Evolutionary conservation across 768 basidiomycete species (phyloP).

Genomic region (Trametes gibbosa): DNA sequence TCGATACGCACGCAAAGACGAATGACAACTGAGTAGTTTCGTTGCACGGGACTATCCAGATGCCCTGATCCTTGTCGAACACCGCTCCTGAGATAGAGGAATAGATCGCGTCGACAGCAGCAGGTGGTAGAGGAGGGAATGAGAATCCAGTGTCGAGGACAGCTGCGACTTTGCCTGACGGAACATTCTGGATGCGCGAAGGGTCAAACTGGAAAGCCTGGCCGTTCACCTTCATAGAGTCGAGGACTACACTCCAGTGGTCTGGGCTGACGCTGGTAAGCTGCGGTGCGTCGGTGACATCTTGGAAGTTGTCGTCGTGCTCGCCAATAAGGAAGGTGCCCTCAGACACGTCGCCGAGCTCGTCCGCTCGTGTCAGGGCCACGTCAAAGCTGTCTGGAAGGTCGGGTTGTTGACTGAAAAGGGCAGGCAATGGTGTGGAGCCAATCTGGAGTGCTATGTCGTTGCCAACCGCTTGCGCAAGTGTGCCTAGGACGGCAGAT

Average conservation of each 20-base stretch:
- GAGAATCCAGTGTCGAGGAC: slow-evolving; percentile 31
- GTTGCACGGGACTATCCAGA: slow-evolving; percentile 34
- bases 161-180: slow-evolving; percentile 25
- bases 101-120: slow-evolving; percentile 32
- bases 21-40: slow-evolving; percentile 28
- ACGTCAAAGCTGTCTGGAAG: slow-evolving; percentile 28
- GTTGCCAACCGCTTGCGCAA: slow-evolving; percentile 10
- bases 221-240: slow-evolving; percentile 48
- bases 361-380: slow-evolving; percentile 24
- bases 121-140: slow-evolving; percentile 26
- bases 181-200: slow-evolving; percentile 19
- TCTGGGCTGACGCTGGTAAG: slow-evolving; percentile 38
- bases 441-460: slow-evolving; percentile 13
- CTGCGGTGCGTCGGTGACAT: slow-evolving; percentile 20
- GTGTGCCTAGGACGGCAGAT: slow-evolving; percentile 55
- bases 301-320: slow-evolving; percentile 21
- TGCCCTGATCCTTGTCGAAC: slow-evolving; percentile 20
- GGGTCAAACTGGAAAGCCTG: slow-evolving; percentile 46
- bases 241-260: slow-evolving; percentile 33
- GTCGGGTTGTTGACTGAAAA: slow-evolving; percentile 24
- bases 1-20: slow-evolving; percentile 28
- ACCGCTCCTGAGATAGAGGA: slow-evolving; percentile 28
- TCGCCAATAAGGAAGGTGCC: slow-evolving; percentile 30
- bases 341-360: slow-evolving; percentile 22
- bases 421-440: slow-evolving; percentile 22